Base-by-base conservation (phyloP, 768 basidiomycete species). In the Mycena metata region DNA sequence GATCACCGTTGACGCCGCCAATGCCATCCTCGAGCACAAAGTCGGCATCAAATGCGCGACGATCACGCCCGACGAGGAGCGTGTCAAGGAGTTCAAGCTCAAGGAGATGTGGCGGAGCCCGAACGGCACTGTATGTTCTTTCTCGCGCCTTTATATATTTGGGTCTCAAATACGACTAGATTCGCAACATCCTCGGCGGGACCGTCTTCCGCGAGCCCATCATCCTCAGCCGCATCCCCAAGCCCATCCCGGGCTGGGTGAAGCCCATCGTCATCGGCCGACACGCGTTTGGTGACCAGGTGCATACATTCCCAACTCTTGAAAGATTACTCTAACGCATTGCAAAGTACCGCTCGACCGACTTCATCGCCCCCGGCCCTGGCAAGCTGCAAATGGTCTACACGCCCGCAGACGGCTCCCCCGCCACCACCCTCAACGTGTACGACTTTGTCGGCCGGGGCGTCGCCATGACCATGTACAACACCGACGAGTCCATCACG, bases 1-100 rank as follows among this genome's bases (percentile, higher is more conserved):
- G 81, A 91, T 99, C 39, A 99, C 98, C 8, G 79, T 95, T 67
- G 96, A 98, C 13, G 92, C 96, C 30, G 96, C 97, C 19, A 90
- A 98, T 73, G 98, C 98, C 63, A 98, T 98, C 78, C 86, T 93
- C 64, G 87, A 98, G 80, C 90, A 98, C 88, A 91, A 91, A 70
- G 98, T 99, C 71, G 98, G 97, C 70, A 96, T 99, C 84, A 99
- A 99, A 82, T 99, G 97, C 83, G 97, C 96, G 45, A 99, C 97
- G 50, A 99, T 99, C 82, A 99, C 98, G 1, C 98, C 98, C 8
- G 98, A 99, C 77, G 97, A 99, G 79, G 95, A 90, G 24, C 92
- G 96, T 65, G 96, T 98, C 52, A 83, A 96, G 78, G 98, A 99
- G 81, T 99, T 98, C 88, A 94, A 96, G 56, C 86, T 99, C 77